A percentile compares a stretch with the other conserved stretches of the same genome.
phyloP scores from a whole-genome alignment of 495 filamentous ascomycete genomes.

The Mytilinidion resinicola region DNA sequence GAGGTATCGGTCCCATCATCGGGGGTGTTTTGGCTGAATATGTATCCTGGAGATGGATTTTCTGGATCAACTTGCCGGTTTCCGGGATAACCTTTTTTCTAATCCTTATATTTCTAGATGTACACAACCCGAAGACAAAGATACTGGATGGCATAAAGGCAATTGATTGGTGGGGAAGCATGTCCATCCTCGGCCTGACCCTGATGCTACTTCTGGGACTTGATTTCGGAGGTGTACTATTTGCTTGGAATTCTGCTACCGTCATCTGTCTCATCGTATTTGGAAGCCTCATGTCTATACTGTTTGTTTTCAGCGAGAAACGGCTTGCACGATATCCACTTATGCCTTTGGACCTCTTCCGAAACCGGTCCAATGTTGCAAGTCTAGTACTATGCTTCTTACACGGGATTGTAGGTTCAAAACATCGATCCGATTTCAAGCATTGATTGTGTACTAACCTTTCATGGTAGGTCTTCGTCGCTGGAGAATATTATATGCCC shows the following conservation, averaged over 20 bases:
- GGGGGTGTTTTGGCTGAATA: slow-evolving; percentile 61
- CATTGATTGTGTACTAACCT: background rate
- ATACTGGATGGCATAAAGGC: slow-evolving; percentile 45
- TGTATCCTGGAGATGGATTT: slow-evolving; percentile 61
- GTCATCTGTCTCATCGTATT: slow-evolving; percentile 39
- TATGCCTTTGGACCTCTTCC: slow-evolving; percentile 35
- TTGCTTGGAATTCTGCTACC: slow-evolving; percentile 34
- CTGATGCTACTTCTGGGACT: slow-evolving; percentile 37
- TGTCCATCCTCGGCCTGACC: slow-evolving; percentile 34
- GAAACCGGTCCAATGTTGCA: slow-evolving; percentile 33
- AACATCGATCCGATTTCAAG: background rate
- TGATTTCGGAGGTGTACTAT: slow-evolving; percentile 36
- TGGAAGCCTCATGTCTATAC: slow-evolving; percentile 28
- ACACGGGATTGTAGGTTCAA: slow-evolving; percentile 47
- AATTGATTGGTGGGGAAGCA: slow-evolving; percentile 45
- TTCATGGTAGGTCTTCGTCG: slow-evolving; percentile 38
- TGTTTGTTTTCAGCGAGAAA: slow-evolving; percentile 36
- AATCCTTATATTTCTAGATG: slow-evolving; percentile 52
- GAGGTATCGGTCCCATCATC: slow-evolving; percentile 58
- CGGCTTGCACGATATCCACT: slow-evolving; percentile 33
- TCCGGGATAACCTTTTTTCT: slow-evolving; percentile 50
- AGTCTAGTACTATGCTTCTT: slow-evolving; percentile 36
- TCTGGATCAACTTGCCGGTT: slow-evolving; percentile 68
- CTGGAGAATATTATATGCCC: slow-evolving; percentile 52
- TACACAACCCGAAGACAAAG: slow-evolving; percentile 53